phyloP scores from a whole-genome alignment of 1,284 basidiomycete species.

The Melampsora medusae region DNA sequence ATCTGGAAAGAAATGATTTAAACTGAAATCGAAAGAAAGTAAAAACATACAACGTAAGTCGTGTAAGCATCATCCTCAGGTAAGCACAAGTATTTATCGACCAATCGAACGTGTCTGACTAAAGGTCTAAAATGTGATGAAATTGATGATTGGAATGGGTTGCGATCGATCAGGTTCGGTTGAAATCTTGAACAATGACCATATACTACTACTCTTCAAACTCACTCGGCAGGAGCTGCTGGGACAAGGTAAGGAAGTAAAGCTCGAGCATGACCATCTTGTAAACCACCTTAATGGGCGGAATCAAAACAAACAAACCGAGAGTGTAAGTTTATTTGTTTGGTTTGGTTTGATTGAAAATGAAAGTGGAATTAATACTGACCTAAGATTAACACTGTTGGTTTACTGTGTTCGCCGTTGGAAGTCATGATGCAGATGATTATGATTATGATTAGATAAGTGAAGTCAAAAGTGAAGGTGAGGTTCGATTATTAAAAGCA shows the following conservation, averaged over 20 bases:
- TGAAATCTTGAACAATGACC: background rate
- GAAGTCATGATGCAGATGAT: too few species aligned
- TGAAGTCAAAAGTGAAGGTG: too few species aligned
- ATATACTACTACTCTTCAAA: background rate
- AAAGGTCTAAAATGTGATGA: conserved; percentile 17
- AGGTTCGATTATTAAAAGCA: too few species aligned
- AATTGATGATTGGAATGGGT: background rate
- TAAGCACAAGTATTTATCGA: conserved; percentile 45
- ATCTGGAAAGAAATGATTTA: background rate
- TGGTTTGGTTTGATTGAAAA: background rate
- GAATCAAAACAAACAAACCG: background rate
- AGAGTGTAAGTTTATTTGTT: conserved; percentile 18
- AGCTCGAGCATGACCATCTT: conserved; percentile 44
- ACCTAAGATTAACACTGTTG: conserved; percentile 20
- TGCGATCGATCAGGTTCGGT: background rate
- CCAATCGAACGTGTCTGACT: conserved; percentile 42
- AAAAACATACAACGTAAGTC: conserved; percentile 35
- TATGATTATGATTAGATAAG: too few species aligned
- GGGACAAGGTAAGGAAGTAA: conserved; percentile 41
- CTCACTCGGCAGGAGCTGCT: conserved; percentile 36
- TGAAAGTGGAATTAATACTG: background rate
- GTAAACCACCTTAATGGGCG: conserved; percentile 31
- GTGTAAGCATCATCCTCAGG: conserved; percentile 45
- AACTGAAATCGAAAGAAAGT: background rate
- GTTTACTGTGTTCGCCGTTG: background rate